phyloP scores from a whole-genome alignment of 2,329 filamentous ascomycete species.

The Zymoseptoria pseudotritici region DNA sequence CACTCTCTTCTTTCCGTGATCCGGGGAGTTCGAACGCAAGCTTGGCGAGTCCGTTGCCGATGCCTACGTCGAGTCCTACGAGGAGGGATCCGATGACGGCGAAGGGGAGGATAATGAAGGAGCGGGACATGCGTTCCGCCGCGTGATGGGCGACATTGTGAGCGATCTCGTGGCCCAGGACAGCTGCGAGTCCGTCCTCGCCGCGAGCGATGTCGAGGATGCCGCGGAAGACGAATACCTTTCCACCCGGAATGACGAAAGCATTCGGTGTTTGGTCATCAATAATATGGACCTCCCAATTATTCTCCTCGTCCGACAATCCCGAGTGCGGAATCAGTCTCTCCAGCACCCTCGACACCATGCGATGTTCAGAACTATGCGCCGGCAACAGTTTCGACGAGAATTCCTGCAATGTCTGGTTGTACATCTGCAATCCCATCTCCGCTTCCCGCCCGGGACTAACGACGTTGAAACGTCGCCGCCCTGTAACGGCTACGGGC shows the following conservation, averaged over 20 bases:
- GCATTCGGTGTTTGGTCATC: conserved; percentile 62
- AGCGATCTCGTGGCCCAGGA: conserved; percentile 73
- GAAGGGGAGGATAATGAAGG: conserved; percentile 33
- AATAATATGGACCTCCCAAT: conserved; percentile 71
- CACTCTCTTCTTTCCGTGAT: conserved; percentile 60
- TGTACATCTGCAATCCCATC: conserved; percentile 49
- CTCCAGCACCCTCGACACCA: conserved; percentile 58
- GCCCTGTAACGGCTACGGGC: conserved; percentile 63
- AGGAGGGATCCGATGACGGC: conserved; percentile 33
- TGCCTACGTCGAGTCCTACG: conserved; percentile 36
- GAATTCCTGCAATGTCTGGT: conserved; percentile 49
- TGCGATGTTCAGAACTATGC: conserved; percentile 49
- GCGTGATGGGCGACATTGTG: conserved; percentile 65
- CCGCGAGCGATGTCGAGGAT: conserved; percentile 59
- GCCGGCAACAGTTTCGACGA: conserved; percentile 51
- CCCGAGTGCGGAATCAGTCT: conserved; percentile 61
- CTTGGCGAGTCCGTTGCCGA: conserved; percentile 44
- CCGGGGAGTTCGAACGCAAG: conserved; percentile 62
- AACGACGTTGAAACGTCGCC: conserved; percentile 66
- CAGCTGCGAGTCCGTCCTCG: conserved; percentile 65
- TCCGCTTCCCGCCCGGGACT: conserved; percentile 48
- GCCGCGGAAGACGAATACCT: conserved; percentile 72
- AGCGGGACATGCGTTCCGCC: conserved; percentile 54
- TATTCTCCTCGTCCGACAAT: conserved; percentile 37
- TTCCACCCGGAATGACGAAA: conserved; percentile 68